A percentile compares a stretch with the other conserved stretches of the same genome.
phyloP scores from a whole-genome alignment of 2,329 filamentous ascomycete species.

The Pseudogymnoascus pannorum region DNA sequence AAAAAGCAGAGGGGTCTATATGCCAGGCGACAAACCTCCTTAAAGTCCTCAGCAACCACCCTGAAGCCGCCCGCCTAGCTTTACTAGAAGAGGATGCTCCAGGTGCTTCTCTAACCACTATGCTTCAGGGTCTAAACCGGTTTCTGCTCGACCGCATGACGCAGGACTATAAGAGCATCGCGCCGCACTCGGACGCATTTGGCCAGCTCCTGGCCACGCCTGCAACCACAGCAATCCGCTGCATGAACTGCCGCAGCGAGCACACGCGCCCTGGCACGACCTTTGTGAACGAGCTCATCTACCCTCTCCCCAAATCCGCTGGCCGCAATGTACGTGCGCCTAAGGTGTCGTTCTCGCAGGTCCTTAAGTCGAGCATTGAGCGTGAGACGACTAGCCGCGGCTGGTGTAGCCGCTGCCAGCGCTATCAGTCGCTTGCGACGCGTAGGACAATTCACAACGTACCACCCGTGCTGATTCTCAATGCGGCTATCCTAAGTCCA shows the following conservation, averaged over 20 bases:
- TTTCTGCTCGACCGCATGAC: conserved; percentile 80
- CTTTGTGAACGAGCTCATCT: conserved; percentile 79
- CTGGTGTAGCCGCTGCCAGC: conserved; percentile 86
- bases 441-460: conserved; percentile 76
- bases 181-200: conserved; percentile 54
- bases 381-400: conserved; percentile 81
- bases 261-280: conserved; percentile 72
- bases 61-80: conserved; percentile 68
- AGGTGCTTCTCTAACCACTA: conserved; percentile 64
- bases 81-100: conserved; percentile 78
- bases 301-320: conserved; percentile 52
- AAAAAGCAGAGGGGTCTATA: conserved; percentile 88
- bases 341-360: conserved; percentile 71
- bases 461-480: conserved; percentile 81
- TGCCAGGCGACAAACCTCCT: conserved; percentile 95
- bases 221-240: conserved; percentile 68
- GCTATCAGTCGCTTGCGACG: conserved; percentile 82
- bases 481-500: conserved; percentile 64
- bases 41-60: conserved; percentile 77
- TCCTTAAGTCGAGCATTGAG: conserved; percentile 89
- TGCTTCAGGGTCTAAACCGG: conserved; percentile 78
- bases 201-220: conserved; percentile 68
- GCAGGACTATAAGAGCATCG: conserved; percentile 65
- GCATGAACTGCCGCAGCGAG: conserved; percentile 81
- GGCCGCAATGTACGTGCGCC: conserved; percentile 43